Percentiles rank a stretch among this genome's conserved stretches.
phyloP scores from a whole-genome alignment of 306 rosid species.

The Inga oerstediana region DNA sequence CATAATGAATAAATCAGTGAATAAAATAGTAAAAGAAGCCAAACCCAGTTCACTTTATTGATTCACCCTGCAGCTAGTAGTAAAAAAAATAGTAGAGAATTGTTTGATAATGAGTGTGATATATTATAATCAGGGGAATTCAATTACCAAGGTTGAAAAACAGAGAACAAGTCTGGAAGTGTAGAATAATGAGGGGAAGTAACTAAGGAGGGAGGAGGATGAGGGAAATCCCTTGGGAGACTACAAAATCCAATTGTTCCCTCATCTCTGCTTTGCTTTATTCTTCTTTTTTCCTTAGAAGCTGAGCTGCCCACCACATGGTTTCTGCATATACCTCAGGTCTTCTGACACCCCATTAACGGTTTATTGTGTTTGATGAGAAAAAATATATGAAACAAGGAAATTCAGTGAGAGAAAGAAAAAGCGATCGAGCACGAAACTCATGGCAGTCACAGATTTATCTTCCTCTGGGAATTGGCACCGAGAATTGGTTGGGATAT shows the following conservation, averaged over 20 bases:
- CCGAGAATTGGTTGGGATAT: not conserved
- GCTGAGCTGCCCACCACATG: slow-evolving; percentile 91
- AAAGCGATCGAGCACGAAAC: slow-evolving; percentile 1
- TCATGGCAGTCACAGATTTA: slow-evolving; percentile 24
- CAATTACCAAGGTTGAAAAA: slow-evolving; percentile 17
- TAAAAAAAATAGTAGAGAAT: not conserved
- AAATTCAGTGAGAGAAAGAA: slow-evolving; percentile 3
- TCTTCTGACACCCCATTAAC: slow-evolving; percentile 55
- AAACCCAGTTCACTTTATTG: not conserved
- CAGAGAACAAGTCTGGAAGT: slow-evolving; percentile 30
- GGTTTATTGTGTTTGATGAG: slow-evolving; percentile 34
- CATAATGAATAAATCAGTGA: slow-evolving; percentile 1
- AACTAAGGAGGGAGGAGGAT: slow-evolving; percentile 53
- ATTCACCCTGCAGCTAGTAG: not conserved
- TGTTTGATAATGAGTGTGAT: not conserved
- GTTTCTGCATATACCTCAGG: slow-evolving; percentile 41
- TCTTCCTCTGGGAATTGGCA: not conserved
- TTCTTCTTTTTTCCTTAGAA: slow-evolving; percentile 35
- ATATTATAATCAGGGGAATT: slow-evolving; percentile 28
- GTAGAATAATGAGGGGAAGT: slow-evolving; percentile 54
- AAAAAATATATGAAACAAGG: too few species aligned
- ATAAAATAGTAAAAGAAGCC: not conserved
- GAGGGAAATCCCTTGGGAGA: slow-evolving; percentile 78
- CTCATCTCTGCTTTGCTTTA: slow-evolving; percentile 53
- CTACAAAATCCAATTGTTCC: slow-evolving; percentile 93